Percentiles rank a stretch among this genome's conserved stretches.
These are phyloP conservation scores for Dendrostoma leiphaemia DNA, from an alignment of 2,329 filamentous ascomycete species.

Conservation along the genomic window DNA sequence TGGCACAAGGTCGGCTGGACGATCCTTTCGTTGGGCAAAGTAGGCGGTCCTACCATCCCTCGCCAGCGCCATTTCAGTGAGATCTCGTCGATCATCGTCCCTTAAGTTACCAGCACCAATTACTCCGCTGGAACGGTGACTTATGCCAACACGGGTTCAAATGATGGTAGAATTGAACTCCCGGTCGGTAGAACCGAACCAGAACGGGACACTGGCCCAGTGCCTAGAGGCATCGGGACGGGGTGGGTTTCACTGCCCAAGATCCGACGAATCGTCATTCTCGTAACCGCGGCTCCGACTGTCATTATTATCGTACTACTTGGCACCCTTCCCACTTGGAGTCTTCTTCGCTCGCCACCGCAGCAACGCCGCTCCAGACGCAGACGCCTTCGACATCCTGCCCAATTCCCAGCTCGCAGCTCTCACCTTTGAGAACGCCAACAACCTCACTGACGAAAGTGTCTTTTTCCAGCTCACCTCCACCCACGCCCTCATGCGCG, in stretches of 20 bases:
- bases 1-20: too few species aligned
- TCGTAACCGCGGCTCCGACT: background rate
- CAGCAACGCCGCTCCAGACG: background rate
- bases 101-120: constrained; percentile 1
- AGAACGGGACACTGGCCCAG: background rate
- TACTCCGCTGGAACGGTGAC: background rate
- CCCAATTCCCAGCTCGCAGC: constrained; percentile 8
- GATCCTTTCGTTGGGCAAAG: too few species aligned
- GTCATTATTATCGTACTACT: constrained; percentile 1
- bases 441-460: constrained; percentile 8
- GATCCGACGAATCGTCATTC: background rate
- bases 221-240: background rate
- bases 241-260: background rate
- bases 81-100: background rate
- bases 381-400: constrained; percentile 3
- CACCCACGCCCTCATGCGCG: constrained; percentile 11
- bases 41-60: constrained; percentile 1
- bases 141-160: background rate
- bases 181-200: background rate
- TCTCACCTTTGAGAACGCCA: constrained; percentile 6
- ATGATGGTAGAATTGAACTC: background rate
- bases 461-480: constrained; percentile 11
- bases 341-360: background rate
- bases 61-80: constrained; percentile 8
- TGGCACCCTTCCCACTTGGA: background rate